Evolutionary conservation across 2,329 filamentous ascomycete species (phyloP).

Genomic region (Phialocephala subalpina): DNA sequence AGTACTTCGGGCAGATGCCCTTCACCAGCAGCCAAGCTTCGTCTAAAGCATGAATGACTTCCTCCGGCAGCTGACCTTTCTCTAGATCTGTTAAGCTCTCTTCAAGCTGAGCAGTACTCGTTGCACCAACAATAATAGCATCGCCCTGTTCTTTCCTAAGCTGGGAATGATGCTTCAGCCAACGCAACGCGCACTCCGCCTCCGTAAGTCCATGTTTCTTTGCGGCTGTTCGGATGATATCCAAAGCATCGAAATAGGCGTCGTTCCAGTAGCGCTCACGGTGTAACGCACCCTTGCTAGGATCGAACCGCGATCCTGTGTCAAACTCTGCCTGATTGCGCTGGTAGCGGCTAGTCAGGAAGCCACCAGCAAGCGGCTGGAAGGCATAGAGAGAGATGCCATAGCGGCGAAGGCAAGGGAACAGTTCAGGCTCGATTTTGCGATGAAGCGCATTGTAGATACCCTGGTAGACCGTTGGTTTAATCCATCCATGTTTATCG

Average conservation of each 20-base stretch:
- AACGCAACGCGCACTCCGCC: slow-evolving; percentile 77
- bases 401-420: slow-evolving; percentile 64
- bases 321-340: slow-evolving; percentile 41
- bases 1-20: slow-evolving; percentile 20
- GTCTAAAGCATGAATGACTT: slow-evolving; percentile 78
- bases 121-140: slow-evolving; percentile 66
- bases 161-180: slow-evolving; percentile 75
- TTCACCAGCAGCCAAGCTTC: slow-evolving; percentile 56
- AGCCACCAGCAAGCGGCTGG: slow-evolving; percentile 62
- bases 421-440: slow-evolving; percentile 68
- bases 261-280: slow-evolving; percentile 67
- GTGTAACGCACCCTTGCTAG: slow-evolving; percentile 58
- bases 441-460: slow-evolving; percentile 42
- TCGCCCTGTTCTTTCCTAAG: slow-evolving; percentile 61
- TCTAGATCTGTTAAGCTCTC: slow-evolving; percentile 64
- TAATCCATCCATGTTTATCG: slow-evolving; percentile 42
- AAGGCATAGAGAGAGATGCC: slow-evolving; percentile 68
- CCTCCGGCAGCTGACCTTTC: slow-evolving; percentile 78
- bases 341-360: slow-evolving; percentile 57
- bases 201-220: slow-evolving; percentile 72
- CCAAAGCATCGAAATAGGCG: slow-evolving; percentile 69
- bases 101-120: too few relatives aligned
- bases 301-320: slow-evolving; percentile 32
- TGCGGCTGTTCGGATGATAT: slow-evolving; percentile 58
- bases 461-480: slow-evolving; percentile 47